phyloP scores from a whole-genome alignment of 257 asterid genomes.

The Fraxinus pennsylvanica region DNA sequence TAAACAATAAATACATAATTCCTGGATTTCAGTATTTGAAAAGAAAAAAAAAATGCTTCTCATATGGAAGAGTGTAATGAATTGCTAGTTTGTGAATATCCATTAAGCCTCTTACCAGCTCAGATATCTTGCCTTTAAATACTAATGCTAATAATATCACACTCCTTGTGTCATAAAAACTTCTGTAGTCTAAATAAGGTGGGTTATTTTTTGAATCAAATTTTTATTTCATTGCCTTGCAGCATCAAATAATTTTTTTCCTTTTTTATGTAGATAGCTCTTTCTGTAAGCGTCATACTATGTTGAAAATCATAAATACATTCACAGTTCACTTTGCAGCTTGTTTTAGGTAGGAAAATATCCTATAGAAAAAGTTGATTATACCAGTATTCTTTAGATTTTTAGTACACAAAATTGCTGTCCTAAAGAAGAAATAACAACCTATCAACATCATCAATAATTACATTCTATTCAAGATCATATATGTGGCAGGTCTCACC shows the following conservation, averaged over 20 bases:
- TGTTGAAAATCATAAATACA: neutral
- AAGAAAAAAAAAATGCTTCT: no score
- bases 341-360: neutral
- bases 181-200: no score
- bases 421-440: neutral
- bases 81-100: neutral
- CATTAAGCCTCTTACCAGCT: neutral
- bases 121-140: neutral
- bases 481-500: constrained; percentile 48
- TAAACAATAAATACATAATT: no score
- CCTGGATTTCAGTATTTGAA: no score
- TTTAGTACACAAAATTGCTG: neutral
- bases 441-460: neutral
- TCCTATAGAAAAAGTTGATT: neutral
- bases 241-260: no score
- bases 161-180: neutral
- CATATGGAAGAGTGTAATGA: neutral
- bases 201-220: no score
- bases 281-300: neutral
- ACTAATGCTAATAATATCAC: neutral
- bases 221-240: no score
- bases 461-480: constrained; percentile 9
- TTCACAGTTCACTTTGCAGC: neutral
- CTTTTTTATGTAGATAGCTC: neutral
- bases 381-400: neutral